phyloP scores from a whole-genome alignment of 2,329 filamentous ascomycete species.

The Parascedosporium putredinis region DNA sequence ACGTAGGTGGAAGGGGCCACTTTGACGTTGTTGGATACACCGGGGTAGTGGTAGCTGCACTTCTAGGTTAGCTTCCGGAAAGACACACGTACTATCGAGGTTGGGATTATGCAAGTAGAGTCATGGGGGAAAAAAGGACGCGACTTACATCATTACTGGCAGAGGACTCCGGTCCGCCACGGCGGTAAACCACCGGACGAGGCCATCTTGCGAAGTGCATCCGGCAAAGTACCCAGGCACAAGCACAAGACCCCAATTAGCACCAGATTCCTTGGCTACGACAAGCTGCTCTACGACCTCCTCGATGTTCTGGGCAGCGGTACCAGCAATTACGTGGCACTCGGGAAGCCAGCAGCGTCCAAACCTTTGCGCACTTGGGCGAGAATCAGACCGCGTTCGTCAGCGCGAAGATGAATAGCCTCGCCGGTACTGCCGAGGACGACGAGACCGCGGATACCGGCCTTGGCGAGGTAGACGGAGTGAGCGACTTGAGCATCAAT shows the following conservation, averaged over 20 bases:
- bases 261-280: conserved; percentile 45
- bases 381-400: conserved; percentile 46
- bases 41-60: conserved; percentile 53
- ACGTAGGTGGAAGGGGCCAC: conserved; percentile 48
- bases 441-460: conserved; percentile 50
- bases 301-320: conserved; percentile 49
- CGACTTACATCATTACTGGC: conserved; percentile 46
- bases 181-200: conserved; percentile 46
- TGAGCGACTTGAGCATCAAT: conserved; percentile 47
- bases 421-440: conserved; percentile 56
- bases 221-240: conserved; percentile 51
- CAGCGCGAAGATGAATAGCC: conserved; percentile 48
- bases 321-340: conserved; percentile 52
- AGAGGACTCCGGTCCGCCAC: conserved; percentile 48
- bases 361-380: conserved; percentile 44
- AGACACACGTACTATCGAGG: no score
- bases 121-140: neutral
- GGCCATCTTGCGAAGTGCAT: conserved; percentile 41
- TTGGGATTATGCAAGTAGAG: no score
- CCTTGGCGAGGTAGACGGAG: conserved; percentile 47
- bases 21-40: conserved; percentile 54
- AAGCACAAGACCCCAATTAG: conserved; percentile 48
- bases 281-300: conserved; percentile 48
- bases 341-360: conserved; percentile 42
- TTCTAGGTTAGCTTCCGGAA: neutral